Evolutionary conservation across 805 yeast genomes (phyloP).

Genomic region (Candida caryicola): DNA sequence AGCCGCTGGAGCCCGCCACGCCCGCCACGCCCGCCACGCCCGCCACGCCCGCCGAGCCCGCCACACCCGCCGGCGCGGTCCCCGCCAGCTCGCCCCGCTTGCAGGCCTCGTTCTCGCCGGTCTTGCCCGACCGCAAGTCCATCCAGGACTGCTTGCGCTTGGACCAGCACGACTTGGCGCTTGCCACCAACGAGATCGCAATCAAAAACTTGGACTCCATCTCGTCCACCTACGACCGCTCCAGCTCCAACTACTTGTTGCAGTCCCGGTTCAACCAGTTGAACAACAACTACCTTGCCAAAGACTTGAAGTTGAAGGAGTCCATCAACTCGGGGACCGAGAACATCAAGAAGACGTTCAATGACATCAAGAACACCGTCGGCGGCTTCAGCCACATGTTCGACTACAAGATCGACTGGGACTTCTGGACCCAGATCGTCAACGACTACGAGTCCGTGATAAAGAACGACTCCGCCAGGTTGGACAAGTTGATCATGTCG

Average conservation of each 20-base stretch:
- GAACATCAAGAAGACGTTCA: constrained; percentile 39
- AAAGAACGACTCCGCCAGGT: constrained; percentile 53
- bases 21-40: background rate
- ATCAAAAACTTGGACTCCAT: constrained; percentile 13
- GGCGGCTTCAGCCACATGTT: constrained; percentile 37
- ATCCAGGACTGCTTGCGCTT: constrained; percentile 22
- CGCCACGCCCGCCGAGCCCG: background rate
- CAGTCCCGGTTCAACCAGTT: constrained; percentile 59
- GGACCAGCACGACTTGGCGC: constrained; percentile 18
- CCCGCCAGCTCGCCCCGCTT: background rate
- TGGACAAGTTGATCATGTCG: constrained; percentile 58
- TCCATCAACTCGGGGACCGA: constrained; percentile 37
- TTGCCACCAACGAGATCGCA: constrained; percentile 8
- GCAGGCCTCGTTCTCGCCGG: constrained; percentile 16
- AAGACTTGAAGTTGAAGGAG: constrained; percentile 51
- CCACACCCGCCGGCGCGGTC: background rate
- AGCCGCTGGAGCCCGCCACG: background rate
- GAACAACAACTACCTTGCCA: constrained; percentile 46
- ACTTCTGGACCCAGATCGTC: constrained; percentile 82
- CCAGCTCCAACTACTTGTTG: constrained; percentile 48
- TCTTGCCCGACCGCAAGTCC: constrained; percentile 34
- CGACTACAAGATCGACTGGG: constrained; percentile 60
- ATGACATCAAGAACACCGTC: constrained; percentile 50
- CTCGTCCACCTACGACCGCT: constrained; percentile 18
- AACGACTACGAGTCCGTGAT: constrained; percentile 73